Conservation (phyloP, 1,284 basidiomycete genomes). For the Cryptococcus sp. region DNA sequence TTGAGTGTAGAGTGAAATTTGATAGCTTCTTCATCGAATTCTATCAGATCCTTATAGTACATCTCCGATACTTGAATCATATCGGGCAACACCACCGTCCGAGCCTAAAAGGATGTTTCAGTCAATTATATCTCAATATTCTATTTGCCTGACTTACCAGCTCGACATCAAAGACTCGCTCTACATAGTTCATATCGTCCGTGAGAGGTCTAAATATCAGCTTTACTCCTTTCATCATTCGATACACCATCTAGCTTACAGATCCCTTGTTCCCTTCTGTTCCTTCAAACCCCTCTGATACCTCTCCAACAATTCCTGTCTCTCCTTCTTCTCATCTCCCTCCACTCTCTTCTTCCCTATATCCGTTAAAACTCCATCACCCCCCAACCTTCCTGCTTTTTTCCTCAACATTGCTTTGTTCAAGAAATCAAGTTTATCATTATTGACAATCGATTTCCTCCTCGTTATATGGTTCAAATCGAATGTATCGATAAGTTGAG, state of each 20-base stretch:
- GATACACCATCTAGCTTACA: not conserved
- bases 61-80: no score
- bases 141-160: conserved; percentile 43
- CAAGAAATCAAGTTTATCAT: conserved; percentile 42
- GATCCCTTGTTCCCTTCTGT: conserved; percentile 22
- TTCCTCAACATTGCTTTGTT: conserved; percentile 45
- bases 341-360: not conserved
- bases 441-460: conserved; percentile 39
- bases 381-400: conserved; percentile 31
- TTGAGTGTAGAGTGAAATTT: no score
- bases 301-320: conserved; percentile 25
- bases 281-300: conserved; percentile 35
- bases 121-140: no score
- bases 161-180: conserved; percentile 42
- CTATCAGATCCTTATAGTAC: no score
- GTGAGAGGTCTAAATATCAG: conserved; percentile 23
- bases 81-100: no score
- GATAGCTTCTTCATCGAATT: no score
- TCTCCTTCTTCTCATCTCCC: conserved; percentile 15
- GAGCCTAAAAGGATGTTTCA: no score
- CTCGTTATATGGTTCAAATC: conserved; percentile 35
- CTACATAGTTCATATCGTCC: conserved; percentile 33
- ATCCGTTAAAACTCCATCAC: conserved; percentile 34
- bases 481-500: conserved; percentile 37
- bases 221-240: not conserved